Percentiles rank a stretch among this genome's conserved stretches.
Conservation (phyloP, 768 basidiomycete genomes). For the Lentinula sp. region DNA sequence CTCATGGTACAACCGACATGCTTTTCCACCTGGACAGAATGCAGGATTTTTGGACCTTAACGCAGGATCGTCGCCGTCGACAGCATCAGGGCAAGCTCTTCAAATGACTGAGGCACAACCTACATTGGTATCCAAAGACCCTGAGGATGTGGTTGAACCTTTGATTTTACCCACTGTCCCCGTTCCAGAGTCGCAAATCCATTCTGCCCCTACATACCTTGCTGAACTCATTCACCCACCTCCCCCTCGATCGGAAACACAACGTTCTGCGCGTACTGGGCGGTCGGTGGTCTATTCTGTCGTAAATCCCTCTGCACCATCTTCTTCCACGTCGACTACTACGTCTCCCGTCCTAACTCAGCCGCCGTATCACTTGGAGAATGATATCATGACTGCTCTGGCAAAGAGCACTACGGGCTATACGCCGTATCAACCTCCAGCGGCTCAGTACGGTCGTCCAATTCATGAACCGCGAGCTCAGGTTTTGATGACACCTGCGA, state of each 20-base stretch:
- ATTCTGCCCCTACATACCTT: background rate
- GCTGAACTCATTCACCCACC: background rate
- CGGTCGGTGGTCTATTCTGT: constrained; percentile 1
- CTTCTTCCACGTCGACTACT: background rate
- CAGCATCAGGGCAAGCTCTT: background rate
- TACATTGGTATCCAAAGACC: background rate
- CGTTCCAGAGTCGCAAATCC: background rate
- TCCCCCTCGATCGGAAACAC: background rate
- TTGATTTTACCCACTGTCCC: constrained; percentile 1
- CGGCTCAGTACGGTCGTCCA: background rate
- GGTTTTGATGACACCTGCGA: background rate
- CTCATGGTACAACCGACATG: constrained; percentile 9
- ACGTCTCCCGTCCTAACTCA: background rate
- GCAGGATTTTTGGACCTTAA: background rate
- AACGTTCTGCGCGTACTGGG: background rate
- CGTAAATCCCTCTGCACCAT: constrained; percentile 2
- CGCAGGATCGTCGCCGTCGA: background rate
- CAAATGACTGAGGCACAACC: background rate
- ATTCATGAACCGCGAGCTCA: background rate
- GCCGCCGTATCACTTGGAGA: background rate
- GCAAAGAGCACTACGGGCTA: background rate
- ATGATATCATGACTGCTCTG: background rate
- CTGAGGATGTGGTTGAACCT: background rate
- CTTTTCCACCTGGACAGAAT: background rate
- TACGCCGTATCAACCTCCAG: background rate